Evolutionary conservation across 2,329 filamentous ascomycete genomes (phyloP), one percentile per base, ranked within the genome.

Genomic region (Alternaria arborescens): DNA sequence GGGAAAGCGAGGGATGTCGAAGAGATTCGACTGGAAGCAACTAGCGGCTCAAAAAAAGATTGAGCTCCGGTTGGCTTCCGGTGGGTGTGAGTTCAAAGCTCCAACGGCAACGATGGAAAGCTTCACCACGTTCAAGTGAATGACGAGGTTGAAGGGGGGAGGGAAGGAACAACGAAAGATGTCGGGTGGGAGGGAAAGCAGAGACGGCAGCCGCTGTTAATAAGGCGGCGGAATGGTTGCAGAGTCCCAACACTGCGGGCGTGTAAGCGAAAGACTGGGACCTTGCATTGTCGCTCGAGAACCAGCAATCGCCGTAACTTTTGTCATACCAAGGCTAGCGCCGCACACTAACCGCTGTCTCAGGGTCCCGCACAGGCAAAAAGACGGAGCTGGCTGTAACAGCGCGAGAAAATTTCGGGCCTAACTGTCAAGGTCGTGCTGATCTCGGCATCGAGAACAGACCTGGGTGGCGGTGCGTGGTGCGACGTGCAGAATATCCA

Each of bases 191-290:
- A 53, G 44, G 47, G 55, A 48, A 61, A 61, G 42, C 36, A 66
- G 55, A 50, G 55, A 48, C 40, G 20, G 46, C 40, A 54, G 46
- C 18, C 18, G 18, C n/a, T 51, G 38, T 60, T 60, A 57, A 60
- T 57, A 60, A 57, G 47, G 60, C 54, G 61, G 63, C 48, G 60
- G 61, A 50, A 55, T 44, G 44, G 61, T 68, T 32, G 40, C 38
- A 42, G 54, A 28, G 14, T 68, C 70, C 67, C 64, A 70, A 67
- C 64, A 67, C 61, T 69, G 60, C 56, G 52, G 61, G 61, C 52
- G 18, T 38, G 61, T 71, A 74, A 71, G 71, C 72, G 72, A 74
- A 67, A 61, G 60, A 67, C 64, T 69, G 71, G 74, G 71, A 73
- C 72, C 73, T 72, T 76, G 75, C 73, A 74, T 68, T 30, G 53